These are phyloP conservation scores for Septoria petroselini DNA, from an alignment of 2,329 filamentous ascomycete genomes.

Conservation along the genomic window DNA sequence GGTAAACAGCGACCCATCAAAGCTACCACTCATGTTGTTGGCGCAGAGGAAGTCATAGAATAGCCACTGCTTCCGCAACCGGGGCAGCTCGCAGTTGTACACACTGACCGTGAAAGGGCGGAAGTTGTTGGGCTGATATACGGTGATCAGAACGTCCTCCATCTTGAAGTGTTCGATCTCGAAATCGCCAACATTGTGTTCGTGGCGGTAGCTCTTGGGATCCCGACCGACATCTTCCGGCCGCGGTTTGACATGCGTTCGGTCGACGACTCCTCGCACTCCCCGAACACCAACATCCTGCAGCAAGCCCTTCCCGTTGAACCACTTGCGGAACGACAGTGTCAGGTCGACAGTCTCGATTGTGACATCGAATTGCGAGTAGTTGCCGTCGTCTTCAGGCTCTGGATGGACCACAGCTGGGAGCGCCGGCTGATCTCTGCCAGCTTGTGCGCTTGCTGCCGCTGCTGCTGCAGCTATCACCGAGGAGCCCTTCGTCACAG, in stretches of 20 bases:
- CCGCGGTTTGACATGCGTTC: conserved; percentile 68
- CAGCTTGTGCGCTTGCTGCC: conserved; percentile 62
- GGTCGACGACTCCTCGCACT: conserved; percentile 85
- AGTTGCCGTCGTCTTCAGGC: conserved; percentile 88
- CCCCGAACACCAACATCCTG: conserved; percentile 93
- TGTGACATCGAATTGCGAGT: conserved; percentile 94
- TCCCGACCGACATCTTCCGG: conserved; percentile 66
- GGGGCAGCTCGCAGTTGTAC: conserved; percentile 89
- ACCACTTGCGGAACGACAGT: conserved; percentile 96
- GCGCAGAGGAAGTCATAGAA: conserved; percentile 97
- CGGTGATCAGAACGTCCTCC: conserved; percentile 84
- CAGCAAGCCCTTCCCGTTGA: conserved; percentile 89
- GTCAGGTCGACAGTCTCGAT: conserved; percentile 96
- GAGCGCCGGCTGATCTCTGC: conserved; percentile 45
- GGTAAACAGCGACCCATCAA: conserved; percentile 92
- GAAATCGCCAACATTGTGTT: conserved; percentile 88
- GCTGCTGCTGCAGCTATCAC: conserved; percentile 79
- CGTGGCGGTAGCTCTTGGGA: conserved; percentile 81
- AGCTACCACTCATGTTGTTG: conserved; percentile 93
- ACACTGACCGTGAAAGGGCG: conserved; percentile 95
- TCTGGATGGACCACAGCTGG: conserved; percentile 38
- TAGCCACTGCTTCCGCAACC: conserved; percentile 90
- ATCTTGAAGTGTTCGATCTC: conserved; percentile 96
- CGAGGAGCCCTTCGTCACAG: conserved; percentile 86
- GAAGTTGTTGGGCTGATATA: conserved; percentile 87